phyloP scores from a whole-genome alignment of 371 early-diverging fungal genomes.

The Mortierella sp. region DNA sequence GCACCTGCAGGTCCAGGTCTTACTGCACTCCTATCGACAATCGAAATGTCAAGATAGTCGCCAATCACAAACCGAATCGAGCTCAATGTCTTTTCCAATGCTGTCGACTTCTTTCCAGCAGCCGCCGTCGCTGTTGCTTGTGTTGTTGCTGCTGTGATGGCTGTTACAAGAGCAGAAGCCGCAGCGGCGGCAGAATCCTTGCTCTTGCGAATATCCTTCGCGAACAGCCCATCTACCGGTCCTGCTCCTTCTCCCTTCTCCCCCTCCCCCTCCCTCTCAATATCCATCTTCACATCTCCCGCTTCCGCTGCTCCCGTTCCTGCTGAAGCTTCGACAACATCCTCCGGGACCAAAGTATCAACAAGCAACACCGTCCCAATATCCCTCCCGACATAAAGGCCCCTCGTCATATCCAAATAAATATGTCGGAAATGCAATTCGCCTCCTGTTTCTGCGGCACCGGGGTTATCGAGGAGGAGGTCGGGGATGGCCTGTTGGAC shows the following conservation, averaged over 20 bases:
- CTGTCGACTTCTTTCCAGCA: conserved; percentile 4
- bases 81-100: conserved; percentile 66
- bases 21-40: conserved; percentile 23
- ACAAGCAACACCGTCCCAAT: conserved; percentile 35
- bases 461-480: background rate
- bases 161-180: background rate
- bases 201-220: conserved; percentile 16
- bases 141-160: conserved; percentile 1
- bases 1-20: background rate
- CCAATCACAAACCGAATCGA: conserved; percentile 73
- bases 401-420: conserved; percentile 20
- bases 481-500: conserved; percentile 53
- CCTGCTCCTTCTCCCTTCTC: background rate
- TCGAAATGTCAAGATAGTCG: conserved; percentile 73
- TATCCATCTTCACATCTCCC: background rate
- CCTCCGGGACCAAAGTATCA: background rate
- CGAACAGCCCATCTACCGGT: background rate
- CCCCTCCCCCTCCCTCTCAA: background rate
- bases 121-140: background rate
- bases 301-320: background rate
- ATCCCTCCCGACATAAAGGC: conserved; percentile 41
- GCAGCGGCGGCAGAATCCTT: background rate
- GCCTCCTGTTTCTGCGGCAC: conserved; percentile 8
- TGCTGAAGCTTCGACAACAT: conserved; percentile 3
- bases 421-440: conserved; percentile 43